Evolutionary conservation across 345 rosid genomes (phyloP), one percentile per base, ranked within the genome.

Genomic region (Iberis pinnata): DNA sequence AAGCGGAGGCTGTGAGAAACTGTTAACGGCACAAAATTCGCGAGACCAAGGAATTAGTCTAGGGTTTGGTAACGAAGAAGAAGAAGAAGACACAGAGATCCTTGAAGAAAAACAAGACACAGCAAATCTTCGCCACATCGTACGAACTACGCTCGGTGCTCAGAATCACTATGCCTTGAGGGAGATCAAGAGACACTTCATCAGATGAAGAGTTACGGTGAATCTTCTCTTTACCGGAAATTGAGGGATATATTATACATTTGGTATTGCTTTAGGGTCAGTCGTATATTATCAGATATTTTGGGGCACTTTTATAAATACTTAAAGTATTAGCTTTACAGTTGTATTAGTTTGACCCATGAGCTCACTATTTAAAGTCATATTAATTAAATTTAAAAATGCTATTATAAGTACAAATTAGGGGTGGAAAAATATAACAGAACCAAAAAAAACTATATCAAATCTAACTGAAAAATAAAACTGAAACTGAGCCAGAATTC

Each of bases 41-140:
- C 60, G 67, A 0, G 67, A 67, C 65, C 70, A 68, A 18, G 54
- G 70, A 22, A 45, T 48, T 41, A 50, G 46, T 55, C 52, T 61
- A 68, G 71, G 71, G 58, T 59, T 58, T 12, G 47, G 68, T 3
- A 43, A 52, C 26, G 69, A 20, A 19, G 74, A 49, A 45, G 60
- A 55, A 17, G 65, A 67, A 27, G 71, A 49, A 45, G 60, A 58
- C 18, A 43, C 27, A 29, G 58, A 54, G 45, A 64, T 63, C 67
- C 46, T 71, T 29, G 71, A 60, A 36, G 71, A 71, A 60, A 75
- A 48, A 39, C 65, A 24, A 47, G 63, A 68, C 7, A 59, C 36
- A 3, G 44, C 49, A 18, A 76, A 60, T 64, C 66, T 57, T 56
- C 73, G 53, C 79, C 79, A 75, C 76, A 75, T 75, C 69, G 31